Evolutionary conservation across 2,329 filamentous ascomycete species (phyloP), one percentile per base, ranked within the genome.

Genomic region (Fonsecaea pugnacius): DNA sequence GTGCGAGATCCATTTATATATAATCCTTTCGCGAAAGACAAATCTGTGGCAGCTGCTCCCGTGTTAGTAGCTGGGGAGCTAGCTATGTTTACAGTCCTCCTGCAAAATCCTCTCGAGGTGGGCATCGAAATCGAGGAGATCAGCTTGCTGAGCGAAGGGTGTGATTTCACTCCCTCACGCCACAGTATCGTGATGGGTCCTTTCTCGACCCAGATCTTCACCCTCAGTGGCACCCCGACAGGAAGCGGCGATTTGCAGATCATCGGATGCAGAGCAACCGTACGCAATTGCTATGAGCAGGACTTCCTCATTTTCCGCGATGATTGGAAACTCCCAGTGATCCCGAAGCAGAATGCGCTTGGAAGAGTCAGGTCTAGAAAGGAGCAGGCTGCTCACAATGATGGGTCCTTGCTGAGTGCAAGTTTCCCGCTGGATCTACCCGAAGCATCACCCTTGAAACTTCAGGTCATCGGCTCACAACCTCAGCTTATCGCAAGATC

Each of bases 31-130:
- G 78, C 92, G 21, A 92, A 92, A 76, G 83, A 89, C 58, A 83
- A 84, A 27, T 80, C 80, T 18, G 78, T 76, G 27, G 80, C 83
- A 1, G 80, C 85, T 12, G 87, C 92, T 64, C 84, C 84, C 63
- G 84, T 92, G 0, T 81, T 97, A 33, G 91, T 98, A 21, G 88
- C 91, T 4, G 89, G 88, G 16, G 93, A 98, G 75, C 78, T 85
- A 63, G 88, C 91, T 1, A 87, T 85, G 3, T 96, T 97, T 76
- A 85, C 86, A 70, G 84, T 98, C 33, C 92, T 90, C 1, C 80
- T 99, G 18, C 95, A 98, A 73, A 99, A 99, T 71, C 92, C 93
- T 0, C 97, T 92, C 71, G 94, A 98, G 65, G 89, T 98, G 69
- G 92, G 97, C 67, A 80, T 99, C 4, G 91, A 96, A 60, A 88